A percentile compares a stretch with the other conserved stretches of the same genome.
phyloP scores from a whole-genome alignment of 2,329 filamentous ascomycete species.

The Erysiphe pulchra region DNA sequence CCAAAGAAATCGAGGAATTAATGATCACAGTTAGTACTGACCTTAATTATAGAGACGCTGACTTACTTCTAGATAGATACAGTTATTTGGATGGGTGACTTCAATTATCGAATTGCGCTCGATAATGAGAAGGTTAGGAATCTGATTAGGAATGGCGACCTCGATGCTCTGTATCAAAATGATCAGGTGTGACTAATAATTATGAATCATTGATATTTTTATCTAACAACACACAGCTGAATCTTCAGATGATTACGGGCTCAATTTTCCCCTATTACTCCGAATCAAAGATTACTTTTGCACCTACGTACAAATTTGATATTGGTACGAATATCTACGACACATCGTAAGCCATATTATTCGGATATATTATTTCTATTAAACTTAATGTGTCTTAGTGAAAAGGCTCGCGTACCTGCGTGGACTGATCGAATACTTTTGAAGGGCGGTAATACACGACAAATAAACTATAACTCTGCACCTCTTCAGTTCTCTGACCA shows the following conservation, averaged over 20 bases:
- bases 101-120: constrained; percentile 90
- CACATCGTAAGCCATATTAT: constrained; percentile 37
- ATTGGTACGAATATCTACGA: constrained; percentile 74
- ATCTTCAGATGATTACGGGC: constrained; percentile 87
- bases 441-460: constrained; percentile 60
- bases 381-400: constrained; percentile 20
- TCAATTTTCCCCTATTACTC: constrained; percentile 78
- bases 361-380: not conserved
- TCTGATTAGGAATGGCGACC: constrained; percentile 44
- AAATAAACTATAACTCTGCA: constrained; percentile 60
- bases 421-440: constrained; percentile 90
- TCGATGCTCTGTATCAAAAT: constrained; percentile 66
- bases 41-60: not conserved
- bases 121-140: constrained; percentile 51
- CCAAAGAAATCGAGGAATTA: constrained; percentile 71
- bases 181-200: constrained; percentile 39
- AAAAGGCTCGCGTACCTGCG: constrained; percentile 82
- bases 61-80: constrained; percentile 22
- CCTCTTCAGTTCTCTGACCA: constrained; percentile 82
- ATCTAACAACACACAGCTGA: constrained; percentile 27
- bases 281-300: constrained; percentile 65
- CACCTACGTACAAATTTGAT: constrained; percentile 91
- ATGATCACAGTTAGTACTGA: constrained; percentile 44
- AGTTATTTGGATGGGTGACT: constrained; percentile 89
- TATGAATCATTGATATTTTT: not conserved